Evolutionary conservation across 2,329 filamentous ascomycete genomes (phyloP).

Genomic region (Aureobasidium namibiae): DNA sequence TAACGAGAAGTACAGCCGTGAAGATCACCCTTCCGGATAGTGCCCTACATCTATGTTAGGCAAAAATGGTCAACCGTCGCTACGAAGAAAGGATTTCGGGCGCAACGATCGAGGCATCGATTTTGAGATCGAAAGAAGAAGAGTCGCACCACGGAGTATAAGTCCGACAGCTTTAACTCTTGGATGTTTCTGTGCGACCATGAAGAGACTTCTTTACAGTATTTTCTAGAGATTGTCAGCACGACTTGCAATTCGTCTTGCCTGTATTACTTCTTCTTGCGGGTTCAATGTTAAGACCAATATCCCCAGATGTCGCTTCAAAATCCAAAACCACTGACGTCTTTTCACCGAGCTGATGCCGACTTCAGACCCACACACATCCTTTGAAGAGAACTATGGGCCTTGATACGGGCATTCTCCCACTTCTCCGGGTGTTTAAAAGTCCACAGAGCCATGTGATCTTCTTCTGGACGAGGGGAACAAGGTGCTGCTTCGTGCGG

Average conservation of each 20-base stretch:
- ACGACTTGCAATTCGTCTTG: neutral
- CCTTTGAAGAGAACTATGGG: conserved; percentile 4
- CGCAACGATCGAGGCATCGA: conserved; percentile 6
- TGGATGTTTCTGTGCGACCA: neutral
- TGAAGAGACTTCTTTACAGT: neutral
- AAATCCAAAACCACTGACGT: conserved; percentile 1
- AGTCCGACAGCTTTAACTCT: neutral
- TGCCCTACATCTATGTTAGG: neutral
- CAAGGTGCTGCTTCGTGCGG: neutral
- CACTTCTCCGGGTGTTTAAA: neutral
- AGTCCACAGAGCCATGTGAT: neutral
- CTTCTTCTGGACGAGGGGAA: neutral
- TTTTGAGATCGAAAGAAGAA: neutral
- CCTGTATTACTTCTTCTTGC: neutral
- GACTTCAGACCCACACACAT: conserved; percentile 7
- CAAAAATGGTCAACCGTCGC: neutral
- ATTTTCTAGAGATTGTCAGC: neutral
- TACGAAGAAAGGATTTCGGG: neutral
- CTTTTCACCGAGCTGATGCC: conserved; percentile 3
- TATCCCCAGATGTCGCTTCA: neutral
- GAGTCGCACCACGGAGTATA: neutral
- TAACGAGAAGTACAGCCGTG: neutral
- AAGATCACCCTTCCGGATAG: neutral
- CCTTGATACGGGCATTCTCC: neutral
- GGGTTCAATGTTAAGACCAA: neutral